These are phyloP conservation scores for Passalora sequoiae DNA, from an alignment of 2,329 filamentous ascomycete genomes.

Conservation along the genomic window DNA sequence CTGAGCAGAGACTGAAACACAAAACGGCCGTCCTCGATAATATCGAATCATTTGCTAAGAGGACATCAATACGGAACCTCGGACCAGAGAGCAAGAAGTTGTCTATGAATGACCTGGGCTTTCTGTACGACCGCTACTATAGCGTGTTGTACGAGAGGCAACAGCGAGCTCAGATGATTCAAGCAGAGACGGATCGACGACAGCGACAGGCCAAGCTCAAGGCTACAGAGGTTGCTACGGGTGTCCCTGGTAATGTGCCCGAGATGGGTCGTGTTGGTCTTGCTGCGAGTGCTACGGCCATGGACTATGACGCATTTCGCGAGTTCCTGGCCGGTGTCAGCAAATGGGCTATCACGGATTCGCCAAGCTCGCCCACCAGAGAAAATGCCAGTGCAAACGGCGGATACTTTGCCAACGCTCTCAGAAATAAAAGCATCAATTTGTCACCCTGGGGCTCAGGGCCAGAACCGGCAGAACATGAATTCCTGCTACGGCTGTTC, in stretches of 20 bases:
- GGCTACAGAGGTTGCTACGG: conserved; percentile 47
- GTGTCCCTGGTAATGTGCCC: conserved; percentile 47
- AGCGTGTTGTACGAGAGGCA: conserved; percentile 85
- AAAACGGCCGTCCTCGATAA: conserved; percentile 92
- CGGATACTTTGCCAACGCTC: conserved; percentile 49
- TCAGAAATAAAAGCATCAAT: conserved; percentile 34
- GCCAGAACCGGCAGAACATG: conserved; percentile 79
- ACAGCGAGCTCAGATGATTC: conserved; percentile 70
- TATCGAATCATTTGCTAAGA: conserved; percentile 95
- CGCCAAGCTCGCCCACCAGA: conserved; percentile 57
- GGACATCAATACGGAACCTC: conserved; percentile 91
- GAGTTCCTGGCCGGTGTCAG: conserved; percentile 84
- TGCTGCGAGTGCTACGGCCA: conserved; percentile 81
- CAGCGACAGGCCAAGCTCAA: conserved; percentile 58
- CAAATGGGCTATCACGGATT: conserved; percentile 89
- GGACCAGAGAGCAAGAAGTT: conserved; percentile 93
- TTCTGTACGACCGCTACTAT: conserved; percentile 92
- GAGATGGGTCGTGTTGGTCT: conserved; percentile 84
- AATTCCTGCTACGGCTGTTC: conserved; percentile 87
- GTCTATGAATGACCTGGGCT: conserved; percentile 76
- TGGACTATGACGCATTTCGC: conserved; percentile 96
- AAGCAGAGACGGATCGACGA: conserved; percentile 62
- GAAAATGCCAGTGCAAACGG: conserved; percentile 50
- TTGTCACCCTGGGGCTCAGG: conserved; percentile 55
- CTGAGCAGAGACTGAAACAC: conserved; percentile 82